Evolutionary conservation across 2,329 filamentous ascomycete genomes (phyloP).

Genomic region (Cordyceps javanica): DNA sequence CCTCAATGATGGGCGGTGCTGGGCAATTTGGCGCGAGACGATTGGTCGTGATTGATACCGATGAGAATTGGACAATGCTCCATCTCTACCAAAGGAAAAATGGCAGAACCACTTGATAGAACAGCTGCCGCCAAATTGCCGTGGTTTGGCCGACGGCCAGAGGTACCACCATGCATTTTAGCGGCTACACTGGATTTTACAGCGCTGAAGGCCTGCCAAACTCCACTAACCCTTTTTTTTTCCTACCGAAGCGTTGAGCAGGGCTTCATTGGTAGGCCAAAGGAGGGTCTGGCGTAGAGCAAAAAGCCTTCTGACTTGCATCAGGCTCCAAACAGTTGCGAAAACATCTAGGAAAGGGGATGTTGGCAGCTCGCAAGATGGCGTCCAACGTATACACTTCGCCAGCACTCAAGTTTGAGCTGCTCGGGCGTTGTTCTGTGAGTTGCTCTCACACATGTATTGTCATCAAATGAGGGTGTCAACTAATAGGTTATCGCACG

Average conservation of each 20-base stretch:
- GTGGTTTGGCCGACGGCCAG: slow-evolving; percentile 12
- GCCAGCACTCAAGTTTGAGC: slow-evolving; percentile 70
- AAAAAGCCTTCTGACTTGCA: slow-evolving; percentile 6
- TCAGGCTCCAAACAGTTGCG: slow-evolving; percentile 8
- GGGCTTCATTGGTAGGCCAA: not conserved
- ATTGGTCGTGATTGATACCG: slow-evolving; percentile 13
- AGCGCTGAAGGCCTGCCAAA: not conserved
- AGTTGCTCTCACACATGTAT: slow-evolving; percentile 27
- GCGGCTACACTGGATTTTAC: not conserved
- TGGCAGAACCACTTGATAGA: slow-evolving; percentile 9
- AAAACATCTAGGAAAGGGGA: slow-evolving; percentile 12
- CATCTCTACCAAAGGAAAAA: not conserved
- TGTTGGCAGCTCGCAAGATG: slow-evolving; percentile 38
- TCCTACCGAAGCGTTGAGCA: not conserved
- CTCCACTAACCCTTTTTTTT: slow-evolving; percentile 11
- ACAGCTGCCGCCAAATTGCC: slow-evolving; percentile 10
- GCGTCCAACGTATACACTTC: slow-evolving; percentile 46
- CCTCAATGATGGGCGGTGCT: slow-evolving; percentile 21
- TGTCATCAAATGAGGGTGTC: not conserved
- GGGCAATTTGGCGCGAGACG: slow-evolving; percentile 16
- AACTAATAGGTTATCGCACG: slow-evolving; percentile 30
- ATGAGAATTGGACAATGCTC: slow-evolving; percentile 24
- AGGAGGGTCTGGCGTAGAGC: not conserved
- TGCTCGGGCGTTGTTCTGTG: slow-evolving; percentile 75
- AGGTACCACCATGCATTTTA: not conserved